phyloP scores from a whole-genome alignment of 257 asterid species.

The Solanum clarkiae region DNA sequence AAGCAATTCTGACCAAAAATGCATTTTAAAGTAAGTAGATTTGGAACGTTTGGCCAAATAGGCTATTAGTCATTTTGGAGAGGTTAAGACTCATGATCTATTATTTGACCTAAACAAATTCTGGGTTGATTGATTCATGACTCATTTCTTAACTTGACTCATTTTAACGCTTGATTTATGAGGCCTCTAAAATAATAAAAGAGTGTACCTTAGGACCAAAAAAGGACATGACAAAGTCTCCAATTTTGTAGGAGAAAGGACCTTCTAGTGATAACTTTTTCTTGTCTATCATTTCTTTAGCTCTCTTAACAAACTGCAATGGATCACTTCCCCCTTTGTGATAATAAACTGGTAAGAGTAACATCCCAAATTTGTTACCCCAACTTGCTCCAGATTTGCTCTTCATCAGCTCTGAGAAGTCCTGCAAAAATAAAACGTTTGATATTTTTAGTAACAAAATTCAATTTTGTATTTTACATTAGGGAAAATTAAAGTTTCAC shows the following conservation, averaged over 20 bases:
- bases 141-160: neutral
- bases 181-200: too few relatives aligned
- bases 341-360: conserved; percentile 55
- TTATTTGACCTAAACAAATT: neutral
- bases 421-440: conserved; percentile 16
- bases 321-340: conserved; percentile 34
- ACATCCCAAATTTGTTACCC: conserved; percentile 72
- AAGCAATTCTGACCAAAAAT: too few relatives aligned
- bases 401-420: conserved; percentile 31
- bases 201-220: conserved; percentile 51
- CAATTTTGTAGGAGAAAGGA: conserved; percentile 38
- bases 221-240: conserved; percentile 20
- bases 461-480: neutral
- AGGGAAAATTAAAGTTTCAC: conserved; percentile 5
- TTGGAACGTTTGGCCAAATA: too few relatives aligned
- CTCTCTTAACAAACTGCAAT: conserved; percentile 42
- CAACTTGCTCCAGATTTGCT: conserved; percentile 11
- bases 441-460: neutral
- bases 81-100: neutral
- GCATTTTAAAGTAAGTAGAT: too few relatives aligned
- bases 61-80: neutral
- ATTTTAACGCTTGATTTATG: neutral
- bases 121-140: neutral
- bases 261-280: conserved; percentile 78
- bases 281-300: conserved; percentile 67